phyloP scores from a whole-genome alignment of 1,284 basidiomycete genomes.

The Earliella scabrosa region DNA sequence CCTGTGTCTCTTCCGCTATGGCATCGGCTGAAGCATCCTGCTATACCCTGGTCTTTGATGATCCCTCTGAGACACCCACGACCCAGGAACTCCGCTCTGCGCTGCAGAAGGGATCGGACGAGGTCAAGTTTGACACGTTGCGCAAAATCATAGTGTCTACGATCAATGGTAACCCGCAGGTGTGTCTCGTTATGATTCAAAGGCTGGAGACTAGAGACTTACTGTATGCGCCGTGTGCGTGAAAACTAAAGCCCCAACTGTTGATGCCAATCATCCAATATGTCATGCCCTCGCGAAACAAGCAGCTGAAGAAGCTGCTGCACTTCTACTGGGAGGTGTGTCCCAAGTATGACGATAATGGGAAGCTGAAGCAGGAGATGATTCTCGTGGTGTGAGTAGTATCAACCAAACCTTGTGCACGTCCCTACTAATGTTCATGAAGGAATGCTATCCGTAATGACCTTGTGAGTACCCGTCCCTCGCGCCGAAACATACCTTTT shows the following conservation, averaged over 20 bases:
- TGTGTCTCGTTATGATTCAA: conserved; percentile 32
- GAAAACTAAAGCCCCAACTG: conserved; percentile 68
- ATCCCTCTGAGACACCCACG: conserved; percentile 78
- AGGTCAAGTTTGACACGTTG: conserved; percentile 97
- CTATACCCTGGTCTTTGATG: conserved; percentile 87
- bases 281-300: conserved; percentile 93
- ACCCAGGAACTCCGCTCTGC: conserved; percentile 84
- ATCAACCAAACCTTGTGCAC: not conserved
- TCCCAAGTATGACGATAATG: conserved; percentile 96
- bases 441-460: conserved; percentile 99
- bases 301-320: conserved; percentile 97
- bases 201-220: not conserved
- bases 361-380: conserved; percentile 99
- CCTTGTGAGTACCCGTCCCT: conserved; percentile 58
- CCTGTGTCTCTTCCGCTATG: conserved; percentile 25
- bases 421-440: conserved; percentile 27
- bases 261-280: conserved; percentile 99
- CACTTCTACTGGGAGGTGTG: conserved; percentile 99
- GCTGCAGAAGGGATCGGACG: conserved; percentile 96
- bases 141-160: conserved; percentile 95
- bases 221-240: conserved; percentile 12
- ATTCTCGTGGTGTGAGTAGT: conserved; percentile 92
- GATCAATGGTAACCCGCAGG: conserved; percentile 92
- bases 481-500: not conserved
- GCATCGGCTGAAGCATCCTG: conserved; percentile 62